Evolutionary conservation across 805 yeast species (phyloP), one percentile per base, ranked within the genome.

Genomic region (Yamadazyma nakazawae): DNA sequence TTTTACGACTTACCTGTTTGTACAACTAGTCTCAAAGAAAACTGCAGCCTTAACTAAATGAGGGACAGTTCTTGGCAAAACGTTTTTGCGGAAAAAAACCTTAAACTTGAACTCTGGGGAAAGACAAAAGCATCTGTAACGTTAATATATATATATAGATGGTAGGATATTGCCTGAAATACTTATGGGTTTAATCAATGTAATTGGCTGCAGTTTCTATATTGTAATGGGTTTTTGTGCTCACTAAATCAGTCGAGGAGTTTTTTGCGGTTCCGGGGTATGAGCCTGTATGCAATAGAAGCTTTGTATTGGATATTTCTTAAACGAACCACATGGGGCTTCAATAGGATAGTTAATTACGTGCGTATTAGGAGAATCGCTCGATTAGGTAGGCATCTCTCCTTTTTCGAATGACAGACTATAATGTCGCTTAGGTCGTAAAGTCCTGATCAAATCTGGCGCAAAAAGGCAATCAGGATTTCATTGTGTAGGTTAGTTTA

Each of bases 31-130:
- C n/a, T 28, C 32, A 13, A 28, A 28, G 10, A 38, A 5, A 26
- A 38, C 25, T 38, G 41, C 41, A 38, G 34, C 41, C 41, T 14
- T 26, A 14, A 34, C 21, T 34, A 26, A 26, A 25, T 13, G 16
- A 18, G 8, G 13, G 34, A 31, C 14, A 13, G 21, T 38, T 38
- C 41, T 38, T 38, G 41, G 41, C 41, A 38, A 38, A 38, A 38
- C 41, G 41, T 38, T 28, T 38, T n/a, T 14, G 41, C 34, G 13
- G 30, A 38, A n/a, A 25, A 18, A 21, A 5, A 25, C 17, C 16
- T 12, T 12, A 17, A 24, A 7, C 24, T 31, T 18, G 42, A 18
- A 14, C 5, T 39, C 25, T 34, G 37, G 37, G 37, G 24, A 34
- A 12, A 19, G 18, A 12, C 39, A 21, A 18, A 37, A 13, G 32